Evolutionary conservation across 805 yeast species (phyloP).

Genomic region (Cyberlindnera suaveolens): DNA sequence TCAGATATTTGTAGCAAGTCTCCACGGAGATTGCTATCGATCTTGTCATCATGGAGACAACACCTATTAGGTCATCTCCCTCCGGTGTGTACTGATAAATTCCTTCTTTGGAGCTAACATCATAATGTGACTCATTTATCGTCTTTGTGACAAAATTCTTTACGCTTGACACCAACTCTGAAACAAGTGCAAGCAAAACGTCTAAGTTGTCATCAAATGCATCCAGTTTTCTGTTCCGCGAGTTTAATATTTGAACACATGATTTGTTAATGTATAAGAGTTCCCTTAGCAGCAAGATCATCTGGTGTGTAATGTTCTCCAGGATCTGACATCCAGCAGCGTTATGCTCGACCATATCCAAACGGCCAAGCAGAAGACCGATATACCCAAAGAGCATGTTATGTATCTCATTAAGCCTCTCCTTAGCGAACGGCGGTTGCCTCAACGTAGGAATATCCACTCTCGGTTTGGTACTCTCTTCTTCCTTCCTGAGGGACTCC

Average conservation of each 20-base stretch:
- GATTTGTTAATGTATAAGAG: slow-evolving; percentile 52
- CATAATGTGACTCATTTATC: slow-evolving; percentile 31
- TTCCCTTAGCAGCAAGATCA: slow-evolving; percentile 59
- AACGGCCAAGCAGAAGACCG: slow-evolving; percentile 64
- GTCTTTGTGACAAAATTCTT: slow-evolving; percentile 55
- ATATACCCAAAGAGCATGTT: slow-evolving; percentile 53
- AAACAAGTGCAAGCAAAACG: slow-evolving; percentile 49
- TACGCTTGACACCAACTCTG: slow-evolving; percentile 59
- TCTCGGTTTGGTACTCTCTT: slow-evolving; percentile 3
- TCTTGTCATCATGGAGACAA: slow-evolving; percentile 54
- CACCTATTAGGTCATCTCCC: slow-evolving; percentile 57
- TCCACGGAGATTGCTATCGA: slow-evolving; percentile 43
- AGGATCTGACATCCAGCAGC: slow-evolving; percentile 61
- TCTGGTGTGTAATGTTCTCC: slow-evolving; percentile 62
- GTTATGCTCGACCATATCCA: slow-evolving; percentile 73
- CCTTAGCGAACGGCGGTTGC: slow-evolving; percentile 55
- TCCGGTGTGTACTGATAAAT: slow-evolving; percentile 55
- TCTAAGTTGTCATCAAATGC: slow-evolving; percentile 42
- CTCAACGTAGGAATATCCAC: slow-evolving; percentile 36
- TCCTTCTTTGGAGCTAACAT: slow-evolving; percentile 14
- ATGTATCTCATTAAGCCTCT: slow-evolving; percentile 59
- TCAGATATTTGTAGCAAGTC: slow-evolving; percentile 45
- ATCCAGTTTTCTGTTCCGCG: slow-evolving; percentile 16
- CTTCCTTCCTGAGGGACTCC: slow-evolving; percentile 30
- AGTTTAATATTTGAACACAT: slow-evolving; percentile 31